phyloP scores from a whole-genome alignment of 768 basidiomycete species.

The Kwoniella sp. region DNA sequence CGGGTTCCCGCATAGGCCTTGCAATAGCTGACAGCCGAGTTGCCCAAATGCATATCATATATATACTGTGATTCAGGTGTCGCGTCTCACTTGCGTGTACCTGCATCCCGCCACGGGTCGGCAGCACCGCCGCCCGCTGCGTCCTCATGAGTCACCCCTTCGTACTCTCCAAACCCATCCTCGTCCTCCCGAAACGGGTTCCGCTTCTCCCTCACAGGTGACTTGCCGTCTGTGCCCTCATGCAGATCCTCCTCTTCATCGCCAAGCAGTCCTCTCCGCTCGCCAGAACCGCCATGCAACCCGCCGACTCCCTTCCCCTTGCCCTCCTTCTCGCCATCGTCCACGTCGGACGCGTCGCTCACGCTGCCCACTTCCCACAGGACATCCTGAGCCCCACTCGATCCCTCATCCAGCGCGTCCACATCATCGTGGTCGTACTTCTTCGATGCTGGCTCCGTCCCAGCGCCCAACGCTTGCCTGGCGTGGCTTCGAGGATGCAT shows the following conservation, averaged over 20 bases:
- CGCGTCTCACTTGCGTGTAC: no score
- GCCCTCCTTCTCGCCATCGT: background rate
- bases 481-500: slow-evolving; percentile 17
- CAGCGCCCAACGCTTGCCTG: slow-evolving; percentile 7
- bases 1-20: no score
- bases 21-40: no score
- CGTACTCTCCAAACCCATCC: slow-evolving; percentile 44
- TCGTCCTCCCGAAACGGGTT: slow-evolving; percentile 33
- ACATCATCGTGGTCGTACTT: slow-evolving; percentile 13
- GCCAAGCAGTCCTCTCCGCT: slow-evolving; percentile 20
- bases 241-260: slow-evolving; percentile 18
- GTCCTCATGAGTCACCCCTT: slow-evolving; percentile 21
- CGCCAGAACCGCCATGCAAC: slow-evolving; percentile 3
- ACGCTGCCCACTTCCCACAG: slow-evolving; percentile 34
- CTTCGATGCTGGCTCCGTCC: slow-evolving; percentile 2
- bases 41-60: background rate
- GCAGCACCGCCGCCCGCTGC: background rate
- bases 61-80: no score
- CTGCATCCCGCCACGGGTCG: no score
- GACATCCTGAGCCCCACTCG: slow-evolving; percentile 10
- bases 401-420: background rate
- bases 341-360: slow-evolving; percentile 14
- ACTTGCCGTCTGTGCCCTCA: slow-evolving; percentile 2
- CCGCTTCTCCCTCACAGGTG: slow-evolving; percentile 6
- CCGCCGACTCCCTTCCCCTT: slow-evolving; percentile 17